Conservation (phyloP, 768 basidiomycete genomes). For the Ramaria rubella region DNA sequence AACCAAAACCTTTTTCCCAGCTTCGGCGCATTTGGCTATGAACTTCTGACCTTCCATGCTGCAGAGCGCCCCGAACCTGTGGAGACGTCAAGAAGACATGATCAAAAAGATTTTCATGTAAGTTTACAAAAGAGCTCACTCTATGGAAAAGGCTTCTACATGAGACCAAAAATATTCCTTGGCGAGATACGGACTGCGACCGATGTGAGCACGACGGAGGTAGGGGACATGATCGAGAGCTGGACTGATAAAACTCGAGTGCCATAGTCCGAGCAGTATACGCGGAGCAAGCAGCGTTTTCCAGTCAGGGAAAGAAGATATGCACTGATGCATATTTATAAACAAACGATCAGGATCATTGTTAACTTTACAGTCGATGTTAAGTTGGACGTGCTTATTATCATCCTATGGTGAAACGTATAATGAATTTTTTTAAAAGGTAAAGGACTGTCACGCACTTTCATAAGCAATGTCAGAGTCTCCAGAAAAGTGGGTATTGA, state of each 20-base stretch:
- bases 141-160: conserved; percentile 81
- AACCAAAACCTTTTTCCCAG: conserved; percentile 81
- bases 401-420: conserved; percentile 43
- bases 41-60: conserved; percentile 46
- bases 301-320: conserved; percentile 63
- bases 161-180: conserved; percentile 85
- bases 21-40: conserved; percentile 65
- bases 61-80: conserved; percentile 7
- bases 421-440: not conserved
- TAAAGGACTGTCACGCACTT: conserved; percentile 34
- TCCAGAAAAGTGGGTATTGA: conserved; percentile 86
- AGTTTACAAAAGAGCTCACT: conserved; percentile 61
- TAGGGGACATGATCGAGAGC: conserved; percentile 76
- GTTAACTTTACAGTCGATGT: conserved; percentile 91
- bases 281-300: conserved; percentile 71
- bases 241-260: conserved; percentile 78
- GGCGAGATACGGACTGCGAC: conserved; percentile 61
- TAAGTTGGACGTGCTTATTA: conserved; percentile 68
- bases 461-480: conserved; percentile 75
- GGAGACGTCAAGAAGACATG: not conserved
- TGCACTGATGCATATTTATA: conserved; percentile 61
- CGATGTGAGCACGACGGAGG: conserved; percentile 81
- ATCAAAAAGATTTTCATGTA: not conserved
- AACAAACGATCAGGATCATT: conserved; percentile 89
- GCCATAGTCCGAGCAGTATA: conserved; percentile 80